phyloP scores from a whole-genome alignment of 2,329 filamentous ascomycete species.

The Sphaerulina musiva region DNA sequence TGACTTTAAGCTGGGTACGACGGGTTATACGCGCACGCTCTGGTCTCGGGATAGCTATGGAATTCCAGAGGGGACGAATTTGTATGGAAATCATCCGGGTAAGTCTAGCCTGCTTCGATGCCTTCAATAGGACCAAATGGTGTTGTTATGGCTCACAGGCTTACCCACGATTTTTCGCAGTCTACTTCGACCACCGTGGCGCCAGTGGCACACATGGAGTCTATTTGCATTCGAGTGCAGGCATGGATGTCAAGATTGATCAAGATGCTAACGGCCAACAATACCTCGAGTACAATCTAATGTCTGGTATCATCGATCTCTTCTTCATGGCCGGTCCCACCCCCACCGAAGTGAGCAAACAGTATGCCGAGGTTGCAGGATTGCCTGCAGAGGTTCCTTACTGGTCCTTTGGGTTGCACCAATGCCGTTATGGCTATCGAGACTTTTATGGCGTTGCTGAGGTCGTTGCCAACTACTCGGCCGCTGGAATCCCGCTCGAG shows the following conservation, averaged over 20 bases:
- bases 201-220: conserved; percentile 54
- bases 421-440: conserved; percentile 43
- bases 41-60: conserved; percentile 61
- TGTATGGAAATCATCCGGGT: conserved; percentile 61
- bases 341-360: conserved; percentile 42
- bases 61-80: conserved; percentile 56
- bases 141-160: no score
- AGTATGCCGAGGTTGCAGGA: conserved; percentile 46
- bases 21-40: conserved; percentile 62
- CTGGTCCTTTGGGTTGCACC: conserved; percentile 48
- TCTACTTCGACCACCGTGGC: conserved; percentile 66
- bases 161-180: conserved; percentile 30
- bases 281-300: conserved; percentile 70
- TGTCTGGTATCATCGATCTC: conserved; percentile 67
- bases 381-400: conserved; percentile 46
- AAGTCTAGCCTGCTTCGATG: no score
- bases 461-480: conserved; percentile 59
- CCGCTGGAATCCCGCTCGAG: conserved; percentile 59
- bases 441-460: conserved; percentile 55
- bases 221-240: conserved; percentile 64
- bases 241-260: conserved; percentile 69
- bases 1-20: conserved; percentile 49
- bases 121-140: no score
- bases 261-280: conserved; percentile 49
- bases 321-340: conserved; percentile 46